Evolutionary conservation across 2,329 filamentous ascomycete species (phyloP).

Genomic region (Penicillium sp.): DNA sequence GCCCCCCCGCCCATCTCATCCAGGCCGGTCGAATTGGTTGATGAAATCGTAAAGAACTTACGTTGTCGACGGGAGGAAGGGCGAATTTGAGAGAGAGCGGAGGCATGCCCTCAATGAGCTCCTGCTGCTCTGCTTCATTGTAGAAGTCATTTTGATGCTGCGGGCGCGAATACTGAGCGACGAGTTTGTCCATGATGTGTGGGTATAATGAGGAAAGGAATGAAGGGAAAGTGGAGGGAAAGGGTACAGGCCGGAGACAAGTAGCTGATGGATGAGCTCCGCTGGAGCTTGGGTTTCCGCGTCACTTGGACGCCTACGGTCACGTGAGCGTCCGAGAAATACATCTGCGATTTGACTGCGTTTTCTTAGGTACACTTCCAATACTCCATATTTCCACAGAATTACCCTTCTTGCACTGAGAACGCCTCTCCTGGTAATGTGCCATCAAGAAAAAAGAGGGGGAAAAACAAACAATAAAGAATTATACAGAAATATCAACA

Average conservation of each 20-base stretch:
- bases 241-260: slow-evolving; percentile 10
- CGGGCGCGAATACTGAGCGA: slow-evolving; percentile 85
- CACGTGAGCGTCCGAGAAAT: slow-evolving; percentile 22
- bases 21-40: not conserved
- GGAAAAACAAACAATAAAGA: not conserved
- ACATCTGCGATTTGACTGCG: not conserved
- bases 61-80: slow-evolving; percentile 87
- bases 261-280: slow-evolving; percentile 24
- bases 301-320: slow-evolving; percentile 36
- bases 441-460: not conserved
- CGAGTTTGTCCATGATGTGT: slow-evolving; percentile 79
- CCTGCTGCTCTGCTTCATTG: slow-evolving; percentile 69
- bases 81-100: slow-evolving; percentile 89
- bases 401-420: not conserved
- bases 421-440: not conserved
- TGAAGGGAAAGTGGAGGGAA: slow-evolving; percentile 1
- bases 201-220: slow-evolving; percentile 1
- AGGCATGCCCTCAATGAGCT: slow-evolving; percentile 68
- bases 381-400: slow-evolving; percentile 12
- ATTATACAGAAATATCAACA: slow-evolving; percentile 11
- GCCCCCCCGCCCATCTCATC: slow-evolving; percentile 1
- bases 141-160: slow-evolving; percentile 71
- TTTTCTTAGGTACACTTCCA: not conserved
- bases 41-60: slow-evolving; percentile 47
- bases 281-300: slow-evolving; percentile 32